phyloP scores from a whole-genome alignment of 2,329 filamentous ascomycete species.

The Fusarium mundagurra region DNA sequence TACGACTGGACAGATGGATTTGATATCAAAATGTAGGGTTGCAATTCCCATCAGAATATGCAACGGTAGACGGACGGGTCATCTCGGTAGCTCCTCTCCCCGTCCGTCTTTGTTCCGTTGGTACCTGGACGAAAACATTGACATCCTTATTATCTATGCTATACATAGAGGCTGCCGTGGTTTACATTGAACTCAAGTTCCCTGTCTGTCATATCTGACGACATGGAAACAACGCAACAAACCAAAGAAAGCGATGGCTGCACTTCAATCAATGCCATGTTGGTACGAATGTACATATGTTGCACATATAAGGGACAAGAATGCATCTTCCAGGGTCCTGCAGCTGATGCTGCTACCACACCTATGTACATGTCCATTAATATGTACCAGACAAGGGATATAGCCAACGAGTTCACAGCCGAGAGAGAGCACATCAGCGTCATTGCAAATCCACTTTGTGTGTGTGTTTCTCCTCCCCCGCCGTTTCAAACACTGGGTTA shows the following conservation, averaged over 20 bases:
- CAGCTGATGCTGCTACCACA: slow-evolving; percentile 26
- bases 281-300: background rate
- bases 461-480: slow-evolving; percentile 19
- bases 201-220: slow-evolving; percentile 1
- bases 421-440: slow-evolving; percentile 2
- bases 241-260: slow-evolving; percentile 1
- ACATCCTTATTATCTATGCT: background rate
- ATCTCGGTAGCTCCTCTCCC: slow-evolving; percentile 4
- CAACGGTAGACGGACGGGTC: background rate
- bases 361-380: background rate
- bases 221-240: slow-evolving; percentile 1
- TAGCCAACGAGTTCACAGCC: slow-evolving; percentile 9
- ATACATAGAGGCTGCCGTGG: background rate
- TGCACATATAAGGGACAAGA: background rate
- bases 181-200: background rate
- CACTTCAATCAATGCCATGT: background rate
- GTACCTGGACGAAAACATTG: background rate
- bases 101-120: background rate
- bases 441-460: slow-evolving; percentile 5
- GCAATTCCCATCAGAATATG: background rate
- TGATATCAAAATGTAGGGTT: background rate
- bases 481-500: slow-evolving; percentile 33
- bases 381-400: slow-evolving; percentile 17
- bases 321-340: slow-evolving; percentile 4
- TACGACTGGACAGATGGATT: background rate